A percentile compares a stretch with the other conserved stretches of the same genome.
These are phyloP conservation scores for Dovyalis caffra DNA, from an alignment of 345 rosid species.

Conservation along the genomic window DNA sequence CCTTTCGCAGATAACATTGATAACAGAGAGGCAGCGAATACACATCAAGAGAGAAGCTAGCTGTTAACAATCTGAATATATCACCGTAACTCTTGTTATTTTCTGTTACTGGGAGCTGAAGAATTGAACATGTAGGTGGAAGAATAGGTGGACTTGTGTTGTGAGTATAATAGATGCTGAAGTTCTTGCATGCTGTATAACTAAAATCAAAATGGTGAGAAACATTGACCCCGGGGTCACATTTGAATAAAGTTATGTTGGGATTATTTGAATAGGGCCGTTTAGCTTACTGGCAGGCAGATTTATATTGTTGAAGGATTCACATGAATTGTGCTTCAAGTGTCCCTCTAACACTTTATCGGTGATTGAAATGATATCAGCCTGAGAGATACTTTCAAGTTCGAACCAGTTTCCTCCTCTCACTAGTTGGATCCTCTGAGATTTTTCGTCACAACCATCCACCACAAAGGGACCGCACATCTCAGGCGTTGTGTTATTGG, in stretches of 20 bases:
- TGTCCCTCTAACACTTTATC: constrained; percentile 13
- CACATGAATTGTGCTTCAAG: constrained; percentile 11
- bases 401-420: constrained; percentile 19
- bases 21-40: not conserved
- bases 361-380: constrained; percentile 11
- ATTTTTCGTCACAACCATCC: constrained; percentile 5
- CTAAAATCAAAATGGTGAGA: not conserved
- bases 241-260: constrained; percentile 20
- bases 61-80: constrained; percentile 16
- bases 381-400: constrained; percentile 29
- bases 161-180: not conserved
- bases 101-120: constrained; percentile 21
- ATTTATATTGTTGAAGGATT: constrained; percentile 24
- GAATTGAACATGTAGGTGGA: constrained; percentile 24
- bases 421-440: constrained; percentile 25
- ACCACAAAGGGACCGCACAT: constrained; percentile 25
- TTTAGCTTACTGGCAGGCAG: constrained; percentile 17
- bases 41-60: constrained; percentile 21
- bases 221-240: not conserved
- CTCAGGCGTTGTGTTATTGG: not conserved
- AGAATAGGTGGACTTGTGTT: not conserved
- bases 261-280: not conserved
- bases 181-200: constrained; percentile 4
- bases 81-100: not conserved
- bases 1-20: not conserved